Conservation (phyloP, 495 filamentous ascomycete species). For the Penicillium herquei region DNA sequence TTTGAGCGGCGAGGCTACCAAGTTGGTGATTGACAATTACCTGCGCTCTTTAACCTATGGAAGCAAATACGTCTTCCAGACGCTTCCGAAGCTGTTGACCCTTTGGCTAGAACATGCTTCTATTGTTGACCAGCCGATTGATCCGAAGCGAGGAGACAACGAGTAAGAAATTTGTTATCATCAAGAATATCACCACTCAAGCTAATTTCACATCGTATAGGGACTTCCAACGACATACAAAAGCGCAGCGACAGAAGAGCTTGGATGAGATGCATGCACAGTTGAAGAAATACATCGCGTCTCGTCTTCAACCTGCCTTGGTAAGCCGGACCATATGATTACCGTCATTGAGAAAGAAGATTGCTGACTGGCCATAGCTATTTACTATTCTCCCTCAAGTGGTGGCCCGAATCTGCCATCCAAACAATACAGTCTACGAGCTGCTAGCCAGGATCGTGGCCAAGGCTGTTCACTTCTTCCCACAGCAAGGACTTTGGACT, state of each 20-base stretch:
- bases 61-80: slow-evolving; percentile 93
- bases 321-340: slow-evolving; percentile 17
- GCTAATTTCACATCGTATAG: slow-evolving; percentile 14
- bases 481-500: slow-evolving; percentile 92
- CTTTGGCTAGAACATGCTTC: slow-evolving; percentile 91
- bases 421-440: slow-evolving; percentile 70
- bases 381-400: slow-evolving; percentile 93
- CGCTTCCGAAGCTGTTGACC: slow-evolving; percentile 83
- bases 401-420: slow-evolving; percentile 86
- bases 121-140: slow-evolving; percentile 63
- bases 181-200: background rate
- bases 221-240: slow-evolving; percentile 56
- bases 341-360: background rate
- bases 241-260: slow-evolving; percentile 58
- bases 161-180: slow-evolving; percentile 34
- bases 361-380: slow-evolving; percentile 47
- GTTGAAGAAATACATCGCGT: slow-evolving; percentile 65
- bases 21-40: slow-evolving; percentile 91
- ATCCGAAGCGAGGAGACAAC: slow-evolving; percentile 62
- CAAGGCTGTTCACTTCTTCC: slow-evolving; percentile 75
- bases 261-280: slow-evolving; percentile 70
- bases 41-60: slow-evolving; percentile 81
- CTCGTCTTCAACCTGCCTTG: slow-evolving; percentile 76
- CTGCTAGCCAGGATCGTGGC: slow-evolving; percentile 74
- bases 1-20: slow-evolving; percentile 74